phyloP scores from a whole-genome alignment of 257 asterid species.

The Solanum habrochaites region DNA sequence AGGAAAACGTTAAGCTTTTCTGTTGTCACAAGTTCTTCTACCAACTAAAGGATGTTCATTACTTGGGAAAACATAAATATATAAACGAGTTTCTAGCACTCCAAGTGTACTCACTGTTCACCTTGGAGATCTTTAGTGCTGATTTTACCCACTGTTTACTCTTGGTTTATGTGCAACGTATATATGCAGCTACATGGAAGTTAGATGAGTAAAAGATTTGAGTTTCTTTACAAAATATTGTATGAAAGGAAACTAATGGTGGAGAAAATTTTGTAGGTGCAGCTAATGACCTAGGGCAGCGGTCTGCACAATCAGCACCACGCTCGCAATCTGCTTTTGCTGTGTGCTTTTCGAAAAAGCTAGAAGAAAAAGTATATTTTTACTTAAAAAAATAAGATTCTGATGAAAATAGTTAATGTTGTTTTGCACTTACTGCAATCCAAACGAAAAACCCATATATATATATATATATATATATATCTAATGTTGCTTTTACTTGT shows the following conservation, averaged over 20 bases:
- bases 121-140: background rate
- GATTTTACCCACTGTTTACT: background rate
- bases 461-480: background rate
- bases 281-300: constrained; percentile 16
- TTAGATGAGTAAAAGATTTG: background rate
- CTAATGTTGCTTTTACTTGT: constrained; percentile 4
- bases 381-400: background rate
- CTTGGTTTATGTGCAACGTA: background rate
- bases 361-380: constrained; percentile 25
- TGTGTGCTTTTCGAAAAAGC: constrained; percentile 14
- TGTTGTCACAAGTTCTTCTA: background rate
- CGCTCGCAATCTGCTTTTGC: constrained; percentile 20
- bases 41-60: background rate
- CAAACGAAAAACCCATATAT: background rate
- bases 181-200: background rate
- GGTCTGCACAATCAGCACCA: constrained; percentile 20
- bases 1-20: background rate
- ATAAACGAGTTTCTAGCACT: background rate
- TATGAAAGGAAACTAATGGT: background rate
- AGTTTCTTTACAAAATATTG: background rate
- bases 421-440: background rate
- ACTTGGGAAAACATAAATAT: background rate
- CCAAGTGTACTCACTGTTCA: background rate
- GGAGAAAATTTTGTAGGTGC: constrained; percentile 23
- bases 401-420: background rate